A percentile compares a stretch with the other conserved stretches of the same genome.
phyloP scores from a whole-genome alignment of 2,329 filamentous ascomycete genomes.

The Cladosporium halotolerans region DNA sequence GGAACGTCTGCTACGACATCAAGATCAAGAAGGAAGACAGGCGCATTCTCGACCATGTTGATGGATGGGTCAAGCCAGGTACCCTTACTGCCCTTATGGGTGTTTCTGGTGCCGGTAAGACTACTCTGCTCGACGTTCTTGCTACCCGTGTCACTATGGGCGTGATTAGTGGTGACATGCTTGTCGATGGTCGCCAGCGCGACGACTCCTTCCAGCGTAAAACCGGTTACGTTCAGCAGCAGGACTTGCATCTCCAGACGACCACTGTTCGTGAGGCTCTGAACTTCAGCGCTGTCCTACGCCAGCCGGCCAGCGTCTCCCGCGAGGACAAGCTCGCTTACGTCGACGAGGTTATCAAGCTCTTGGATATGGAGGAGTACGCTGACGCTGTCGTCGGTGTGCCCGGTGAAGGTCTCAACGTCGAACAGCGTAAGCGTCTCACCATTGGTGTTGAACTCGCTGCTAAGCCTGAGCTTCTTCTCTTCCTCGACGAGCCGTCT shows the following conservation, averaged over 20 bases:
- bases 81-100: conserved; percentile 88
- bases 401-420: conserved; percentile 75
- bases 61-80: conserved; percentile 91
- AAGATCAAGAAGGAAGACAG: conserved; percentile 73
- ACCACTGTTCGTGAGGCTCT: conserved; percentile 84
- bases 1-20: conserved; percentile 70
- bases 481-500: conserved; percentile 93
- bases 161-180: conserved; percentile 79
- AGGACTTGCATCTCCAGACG: conserved; percentile 75
- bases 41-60: conserved; percentile 75
- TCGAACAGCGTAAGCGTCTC: conserved; percentile 64
- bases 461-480: conserved; percentile 79
- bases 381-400: conserved; percentile 88
- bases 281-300: conserved; percentile 75
- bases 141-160: conserved; percentile 84
- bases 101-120: conserved; percentile 89
- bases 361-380: conserved; percentile 84
- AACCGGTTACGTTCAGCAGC: conserved; percentile 83
- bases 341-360: conserved; percentile 82
- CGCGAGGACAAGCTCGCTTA: conserved; percentile 75
- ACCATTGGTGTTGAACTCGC: conserved; percentile 96
- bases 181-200: conserved; percentile 68
- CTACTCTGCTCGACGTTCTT: conserved; percentile 78
- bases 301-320: conserved; percentile 70
- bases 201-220: conserved; percentile 85